Base-by-base conservation (phyloP, 2,329 filamentous ascomycete genomes). In the Diaporthe vexans region DNA sequence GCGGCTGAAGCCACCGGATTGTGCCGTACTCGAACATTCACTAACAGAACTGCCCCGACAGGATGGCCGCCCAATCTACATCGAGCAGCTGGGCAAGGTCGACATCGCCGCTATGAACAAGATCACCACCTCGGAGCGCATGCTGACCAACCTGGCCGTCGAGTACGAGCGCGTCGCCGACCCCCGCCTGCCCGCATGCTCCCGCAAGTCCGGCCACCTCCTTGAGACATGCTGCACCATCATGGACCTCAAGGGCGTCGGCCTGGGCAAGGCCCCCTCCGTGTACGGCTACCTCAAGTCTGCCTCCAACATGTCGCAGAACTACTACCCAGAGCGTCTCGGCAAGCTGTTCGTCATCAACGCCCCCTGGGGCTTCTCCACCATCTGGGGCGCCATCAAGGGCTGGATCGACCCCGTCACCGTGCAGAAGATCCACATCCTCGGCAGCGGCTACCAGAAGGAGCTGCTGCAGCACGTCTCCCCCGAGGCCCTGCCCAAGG, bases 271-370 rank as follows among this genome's bases (percentile, higher is more conserved):
- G 85, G 92, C 94, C 57, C 90, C 91, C 76, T 93, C 93, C 76
- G 96, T 98, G 74, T 98, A 97, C 88, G 90, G 91, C 72, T 98
- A 98, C 87, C 91, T 99, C 79, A 91, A 91, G 80, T 91, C 93
- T 82, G 95, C 95, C 59, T 97, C 95, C 46, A 92, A 88, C 83
- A 94, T 99, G 86, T 97, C 94, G 77, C 97, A 98, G 86, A 98
- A 98, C 90, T 97, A 98, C 91, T 99, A 99, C 87, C 97, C 97
- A 10, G 97, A 99, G 89, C 94, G 97, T 75, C 89, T 99, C 75
- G 97, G 97, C 81, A 95, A 95, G 86, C 90, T 99, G 82, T 99
- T 98, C 89, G 87, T 99, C 80, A 98, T 99, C 91, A 99, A 99
- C 86, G 94, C 96, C 4, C 95, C 95, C 26, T 98, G 95, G 95